A percentile compares a stretch with the other conserved stretches of the same genome.
Evolutionary conservation across 345 rosid species (phyloP).

Genomic region (Eucalyptus marginata): DNA sequence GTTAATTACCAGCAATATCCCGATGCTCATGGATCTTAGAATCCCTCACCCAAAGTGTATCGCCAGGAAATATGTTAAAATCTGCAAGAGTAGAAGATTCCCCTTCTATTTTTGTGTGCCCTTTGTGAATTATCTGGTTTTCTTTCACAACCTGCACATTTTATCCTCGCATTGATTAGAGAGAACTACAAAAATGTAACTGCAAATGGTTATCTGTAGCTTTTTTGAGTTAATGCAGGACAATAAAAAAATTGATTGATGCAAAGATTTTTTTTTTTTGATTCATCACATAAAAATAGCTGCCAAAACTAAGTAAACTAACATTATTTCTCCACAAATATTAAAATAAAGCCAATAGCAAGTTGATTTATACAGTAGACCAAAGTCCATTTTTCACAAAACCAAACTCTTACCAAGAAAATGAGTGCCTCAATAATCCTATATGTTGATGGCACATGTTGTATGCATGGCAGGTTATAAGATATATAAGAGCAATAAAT

Average conservation of each 20-base stretch:
- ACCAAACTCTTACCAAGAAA: background rate
- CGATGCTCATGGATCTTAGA: conserved; percentile 90
- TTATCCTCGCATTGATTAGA: background rate
- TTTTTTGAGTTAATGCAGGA: background rate
- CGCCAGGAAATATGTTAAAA: conserved; percentile 89
- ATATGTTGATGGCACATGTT: background rate
- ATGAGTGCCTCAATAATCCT: background rate
- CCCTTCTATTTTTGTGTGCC: conserved; percentile 59
- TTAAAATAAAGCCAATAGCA: background rate
- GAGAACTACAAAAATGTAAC: background rate
- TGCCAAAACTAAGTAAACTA: background rate
- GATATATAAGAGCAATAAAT: background rate
- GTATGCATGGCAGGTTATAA: background rate
- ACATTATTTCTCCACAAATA: background rate
- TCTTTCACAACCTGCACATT: conserved; percentile 80
- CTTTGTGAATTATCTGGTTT: conserved; percentile 90
- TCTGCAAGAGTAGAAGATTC: conserved; percentile 96
- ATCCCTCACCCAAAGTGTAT: conserved; percentile 95
- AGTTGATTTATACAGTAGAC: background rate
- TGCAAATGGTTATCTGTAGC: background rate
- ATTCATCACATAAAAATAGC: background rate
- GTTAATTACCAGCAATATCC: conserved; percentile 82
- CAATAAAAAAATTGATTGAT: background rate
- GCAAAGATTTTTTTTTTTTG: background rate
- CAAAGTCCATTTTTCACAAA: background rate